Conservation (phyloP, 331 rosid species). For the Quercus tomentella region DNA sequence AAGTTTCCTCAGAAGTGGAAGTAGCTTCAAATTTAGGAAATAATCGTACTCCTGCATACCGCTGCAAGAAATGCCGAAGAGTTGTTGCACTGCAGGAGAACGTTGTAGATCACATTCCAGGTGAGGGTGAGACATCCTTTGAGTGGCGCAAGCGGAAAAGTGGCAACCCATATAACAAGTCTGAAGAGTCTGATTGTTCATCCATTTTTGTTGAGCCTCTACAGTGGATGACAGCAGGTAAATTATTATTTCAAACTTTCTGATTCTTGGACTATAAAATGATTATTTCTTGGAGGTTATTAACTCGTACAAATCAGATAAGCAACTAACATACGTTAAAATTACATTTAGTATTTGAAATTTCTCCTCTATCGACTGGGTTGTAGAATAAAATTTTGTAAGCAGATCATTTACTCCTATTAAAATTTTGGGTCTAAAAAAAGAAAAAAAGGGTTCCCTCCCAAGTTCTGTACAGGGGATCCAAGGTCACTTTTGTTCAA, state of each 20-base stretch:
- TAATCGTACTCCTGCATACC: slow-evolving; percentile 47
- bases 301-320: no score
- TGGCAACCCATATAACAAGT: slow-evolving; percentile 63
- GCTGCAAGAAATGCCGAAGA: slow-evolving; percentile 90
- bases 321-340: no score
- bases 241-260: background rate
- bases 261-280: background rate
- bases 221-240: slow-evolving; percentile 95
- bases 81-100: slow-evolving; percentile 78
- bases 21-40: slow-evolving; percentile 39
- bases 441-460: no score
- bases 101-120: slow-evolving; percentile 81
- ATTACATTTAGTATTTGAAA: no score
- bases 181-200: slow-evolving; percentile 75
- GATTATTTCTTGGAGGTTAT: no score
- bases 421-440: no score
- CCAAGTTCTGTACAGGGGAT: background rate
- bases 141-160: slow-evolving; percentile 67
- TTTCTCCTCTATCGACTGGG: no score
- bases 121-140: slow-evolving; percentile 80
- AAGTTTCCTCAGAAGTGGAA: slow-evolving; percentile 48
- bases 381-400: no score
- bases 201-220: slow-evolving; percentile 93
- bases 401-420: no score
- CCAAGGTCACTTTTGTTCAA: no score